Evolutionary conservation across 164 flowering plant species (phyloP), one percentile per base, ranked within the genome.

Genomic region (Annona squamosa): DNA sequence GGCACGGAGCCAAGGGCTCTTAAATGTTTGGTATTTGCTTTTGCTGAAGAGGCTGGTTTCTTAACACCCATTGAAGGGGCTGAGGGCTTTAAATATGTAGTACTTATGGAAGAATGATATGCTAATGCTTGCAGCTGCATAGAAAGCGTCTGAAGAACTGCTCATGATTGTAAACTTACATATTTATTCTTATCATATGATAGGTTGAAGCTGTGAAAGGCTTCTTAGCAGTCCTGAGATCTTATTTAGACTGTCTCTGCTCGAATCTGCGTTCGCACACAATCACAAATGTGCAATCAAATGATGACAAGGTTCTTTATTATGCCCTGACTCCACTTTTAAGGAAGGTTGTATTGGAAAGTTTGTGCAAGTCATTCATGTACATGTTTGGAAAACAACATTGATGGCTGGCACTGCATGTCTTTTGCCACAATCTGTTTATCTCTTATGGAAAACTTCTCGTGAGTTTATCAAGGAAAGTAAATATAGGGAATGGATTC

Each of bases 271-370:
- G 98, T 9, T 91, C 99, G 59, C 99, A 93, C 71, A 95, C 99
- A 52, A 95, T 95, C 57, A 95, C 99, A 45, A 95, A 93, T 78
- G 99, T 95, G 71, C 99, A 95, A 70, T 91, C 98, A 56, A 90
- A 95, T 72, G 87, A 93, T 78, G 99, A 95, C 78, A 95, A 93
- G 98, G 99, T 95, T 62, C n/a, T 82, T 72, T 13, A 69, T 66
- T 45, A 16, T 52, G 9, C 13, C 59, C 59, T 73, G 45, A 4
- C 47, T 5, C 7, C 17, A 41, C 46, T 66, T 66, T 52, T 6
- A 16, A 52, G 59, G 3, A 48, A 48, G n/a, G 37, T 26, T 26
- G 37, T 26, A 26, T 26, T 26, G 42, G 45, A 46, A 42, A 16
- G 68, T 42, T 42, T 42, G 43, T 42, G 46, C 43, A 44, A 16